Percentiles rank a stretch among this genome's conserved stretches.
These are phyloP conservation scores for Halophytophthora batemanensis DNA, from an alignment of 352 stramenopile species.

Conservation along the genomic window DNA sequence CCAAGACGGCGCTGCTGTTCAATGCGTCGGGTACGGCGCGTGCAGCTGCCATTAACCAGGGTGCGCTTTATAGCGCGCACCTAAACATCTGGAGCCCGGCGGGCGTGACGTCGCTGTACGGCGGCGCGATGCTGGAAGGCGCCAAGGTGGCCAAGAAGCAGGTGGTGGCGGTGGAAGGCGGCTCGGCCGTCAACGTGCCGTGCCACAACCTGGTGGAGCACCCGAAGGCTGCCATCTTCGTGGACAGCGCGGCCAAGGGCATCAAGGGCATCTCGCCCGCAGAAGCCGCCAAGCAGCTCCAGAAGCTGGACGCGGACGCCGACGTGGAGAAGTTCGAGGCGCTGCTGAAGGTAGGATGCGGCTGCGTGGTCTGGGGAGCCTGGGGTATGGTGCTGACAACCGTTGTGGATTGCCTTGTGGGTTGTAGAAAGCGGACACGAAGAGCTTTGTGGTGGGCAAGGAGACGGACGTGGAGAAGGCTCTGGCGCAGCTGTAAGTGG, in stretches of 20 bases:
- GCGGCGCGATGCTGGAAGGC: conserved; percentile 57
- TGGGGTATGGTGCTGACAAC: too few species aligned
- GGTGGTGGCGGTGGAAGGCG: conserved; percentile 41
- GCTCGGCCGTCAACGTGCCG: conserved; percentile 58
- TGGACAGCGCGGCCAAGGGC: conserved; percentile 52
- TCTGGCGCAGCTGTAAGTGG: conserved; percentile 62
- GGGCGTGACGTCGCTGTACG: conserved; percentile 70
- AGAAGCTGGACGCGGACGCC: conserved; percentile 42
- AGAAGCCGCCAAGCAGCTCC: conserved; percentile 46
- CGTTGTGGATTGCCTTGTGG: too few species aligned
- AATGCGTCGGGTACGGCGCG: conserved; percentile 55
- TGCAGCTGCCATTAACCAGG: conserved; percentile 59
- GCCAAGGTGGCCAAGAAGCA: conserved; percentile 60
- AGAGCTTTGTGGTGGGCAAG: conserved; percentile 64
- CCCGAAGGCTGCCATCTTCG: conserved; percentile 58
- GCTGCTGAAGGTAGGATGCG: conserved; percentile 37
- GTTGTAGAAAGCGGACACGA: conserved; percentile 43
- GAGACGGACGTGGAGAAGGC: conserved; percentile 54
- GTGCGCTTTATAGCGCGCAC: conserved; percentile 63
- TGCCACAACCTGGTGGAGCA: conserved; percentile 78
- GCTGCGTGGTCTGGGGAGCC: too few species aligned
- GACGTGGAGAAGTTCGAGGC: conserved; percentile 66
- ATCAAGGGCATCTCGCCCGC: conserved; percentile 60
- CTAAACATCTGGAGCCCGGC: conserved; percentile 68
- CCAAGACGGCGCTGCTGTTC: conserved; percentile 71